Base-by-base conservation (phyloP, 768 basidiomycete species). In the Auricularia auricula-judae region DNA sequence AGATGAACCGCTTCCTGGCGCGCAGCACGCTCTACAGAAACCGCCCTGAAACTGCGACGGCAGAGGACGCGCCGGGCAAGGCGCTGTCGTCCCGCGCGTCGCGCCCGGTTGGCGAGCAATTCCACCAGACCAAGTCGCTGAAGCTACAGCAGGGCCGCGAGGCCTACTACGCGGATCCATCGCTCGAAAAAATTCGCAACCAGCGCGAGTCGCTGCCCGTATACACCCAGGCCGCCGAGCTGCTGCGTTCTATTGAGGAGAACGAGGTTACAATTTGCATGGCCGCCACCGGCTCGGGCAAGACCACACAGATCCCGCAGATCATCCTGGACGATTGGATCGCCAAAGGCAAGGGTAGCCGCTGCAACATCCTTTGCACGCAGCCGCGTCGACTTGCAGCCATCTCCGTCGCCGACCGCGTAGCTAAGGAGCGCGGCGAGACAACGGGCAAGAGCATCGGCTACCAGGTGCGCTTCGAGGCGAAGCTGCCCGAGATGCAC, bases 281-380 rank as follows among this genome's bases (percentile, higher is more conserved):
- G 87, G 92, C 92, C 59, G 84, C 89, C 5, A 93, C 93, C 2
- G 92, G 93, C 42, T 93, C 91, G 1, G 93, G 94, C 1, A 97
- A 97, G 77, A 96, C 93, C 5, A 97, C 94, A 0, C 95, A 98
- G 74, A 84, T 97, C 33, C 95, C 95, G 4, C 95, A 97, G 73
- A 80, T 97, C 59, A 86, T 97, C 67, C 80, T 98, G 61, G 94
- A 98, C 70, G 82, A 89, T 53, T 87, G 82, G 70, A 93, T 93
- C 65, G 79, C 86, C 18, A 77, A 80, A 16, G 90, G 86, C n/a
- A 79, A 90, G 63, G 95, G 95, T 16, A 86, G 91, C 1, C 75
- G 78, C 61, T 96, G 93, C 76, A 96, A 97, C 71, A 82, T 98
- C 68, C 78, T 97, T 34, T 97, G 93, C 71, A 97, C 94, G 0